Conservation (phyloP, 2,329 filamentous ascomycete genomes). For the Fusarium sacchari region DNA sequence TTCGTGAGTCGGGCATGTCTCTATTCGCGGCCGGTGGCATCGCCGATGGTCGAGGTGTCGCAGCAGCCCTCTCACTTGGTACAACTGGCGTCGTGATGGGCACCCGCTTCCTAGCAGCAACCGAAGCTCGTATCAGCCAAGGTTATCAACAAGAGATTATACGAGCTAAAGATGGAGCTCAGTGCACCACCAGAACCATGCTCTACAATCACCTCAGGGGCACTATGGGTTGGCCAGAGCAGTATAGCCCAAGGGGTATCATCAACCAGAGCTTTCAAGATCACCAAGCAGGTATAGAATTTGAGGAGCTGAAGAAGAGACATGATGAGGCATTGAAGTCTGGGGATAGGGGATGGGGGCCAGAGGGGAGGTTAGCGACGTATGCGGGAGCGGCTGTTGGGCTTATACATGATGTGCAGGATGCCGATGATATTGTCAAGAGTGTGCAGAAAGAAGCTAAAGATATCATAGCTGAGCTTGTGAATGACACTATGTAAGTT, state of each 20-base stretch:
- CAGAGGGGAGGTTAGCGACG: constrained; percentile 58
- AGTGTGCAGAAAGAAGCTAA: constrained; percentile 44
- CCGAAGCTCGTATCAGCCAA: constrained; percentile 52
- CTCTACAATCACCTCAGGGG: constrained; percentile 58
- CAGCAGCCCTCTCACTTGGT: constrained; percentile 61
- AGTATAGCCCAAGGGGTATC: constrained; percentile 53
- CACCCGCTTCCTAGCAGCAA: constrained; percentile 68
- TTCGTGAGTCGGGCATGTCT: constrained; percentile 50
- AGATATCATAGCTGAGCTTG: constrained; percentile 3
- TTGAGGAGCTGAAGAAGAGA: constrained; percentile 56
- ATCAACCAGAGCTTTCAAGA: constrained; percentile 53
- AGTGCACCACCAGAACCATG: constrained; percentile 53
- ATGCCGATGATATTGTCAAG: constrained; percentile 52
- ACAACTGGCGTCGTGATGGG: constrained; percentile 68
- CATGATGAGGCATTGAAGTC: constrained; percentile 50
- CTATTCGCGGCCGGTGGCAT: constrained; percentile 65
- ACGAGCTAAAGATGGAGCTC: constrained; percentile 52
- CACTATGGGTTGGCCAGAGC: constrained; percentile 52
- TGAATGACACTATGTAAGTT: neutral
- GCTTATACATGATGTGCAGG: constrained; percentile 53
- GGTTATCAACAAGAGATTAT: constrained; percentile 57
- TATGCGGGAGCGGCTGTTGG: constrained; percentile 61
- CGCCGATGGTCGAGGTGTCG: constrained; percentile 60
- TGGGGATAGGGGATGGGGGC: constrained; percentile 59
- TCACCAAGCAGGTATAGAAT: constrained; percentile 49